A percentile compares a stretch with the other conserved stretches of the same genome.
Conservation (phyloP, 2,329 filamentous ascomycete species). For the Stemphylium vesicarium region DNA sequence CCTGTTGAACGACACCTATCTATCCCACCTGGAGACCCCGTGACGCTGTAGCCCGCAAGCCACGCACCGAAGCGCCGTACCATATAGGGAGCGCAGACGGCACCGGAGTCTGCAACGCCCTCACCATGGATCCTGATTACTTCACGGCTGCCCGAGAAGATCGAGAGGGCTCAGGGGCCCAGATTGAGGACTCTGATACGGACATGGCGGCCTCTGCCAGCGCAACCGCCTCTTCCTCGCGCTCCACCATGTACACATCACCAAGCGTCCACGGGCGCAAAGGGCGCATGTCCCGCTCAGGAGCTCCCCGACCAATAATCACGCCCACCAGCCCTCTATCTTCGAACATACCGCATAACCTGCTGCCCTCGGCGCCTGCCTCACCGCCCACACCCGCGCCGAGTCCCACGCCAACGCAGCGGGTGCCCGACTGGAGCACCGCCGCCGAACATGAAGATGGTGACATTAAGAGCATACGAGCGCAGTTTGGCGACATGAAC, state of each 20-base stretch:
- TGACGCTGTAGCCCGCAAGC: slow-evolving; percentile 1
- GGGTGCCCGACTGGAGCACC: slow-evolving; percentile 75
- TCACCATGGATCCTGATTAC: slow-evolving; percentile 45
- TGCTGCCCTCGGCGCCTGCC: slow-evolving; percentile 69
- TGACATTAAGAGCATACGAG: slow-evolving; percentile 78
- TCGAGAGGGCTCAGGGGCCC: slow-evolving; percentile 26
- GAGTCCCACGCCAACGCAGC: slow-evolving; percentile 68
- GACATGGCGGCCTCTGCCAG: slow-evolving; percentile 45
- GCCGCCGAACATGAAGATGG: slow-evolving; percentile 82
- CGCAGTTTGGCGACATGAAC: slow-evolving; percentile 79
- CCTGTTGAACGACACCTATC: slow-evolving; percentile 1
- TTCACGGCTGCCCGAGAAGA: slow-evolving; percentile 32
- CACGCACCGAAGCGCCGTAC: slow-evolving; percentile 10
- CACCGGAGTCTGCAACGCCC: slow-evolving; percentile 16
- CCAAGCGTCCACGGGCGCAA: slow-evolving; percentile 46
- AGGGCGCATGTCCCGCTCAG: slow-evolving; percentile 50
- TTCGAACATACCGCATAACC: slow-evolving; percentile 62
- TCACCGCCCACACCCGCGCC: slow-evolving; percentile 72
- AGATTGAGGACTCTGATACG: slow-evolving; percentile 42
- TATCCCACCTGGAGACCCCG: not conserved
- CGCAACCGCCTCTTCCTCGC: slow-evolving; percentile 42
- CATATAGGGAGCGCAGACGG: slow-evolving; percentile 14
- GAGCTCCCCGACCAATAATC: slow-evolving; percentile 54
- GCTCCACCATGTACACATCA: slow-evolving; percentile 44
- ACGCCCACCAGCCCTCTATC: slow-evolving; percentile 58